Base-by-base conservation (phyloP, 352 stramenopile genomes). In the Pythium aphanidermatum region DNA sequence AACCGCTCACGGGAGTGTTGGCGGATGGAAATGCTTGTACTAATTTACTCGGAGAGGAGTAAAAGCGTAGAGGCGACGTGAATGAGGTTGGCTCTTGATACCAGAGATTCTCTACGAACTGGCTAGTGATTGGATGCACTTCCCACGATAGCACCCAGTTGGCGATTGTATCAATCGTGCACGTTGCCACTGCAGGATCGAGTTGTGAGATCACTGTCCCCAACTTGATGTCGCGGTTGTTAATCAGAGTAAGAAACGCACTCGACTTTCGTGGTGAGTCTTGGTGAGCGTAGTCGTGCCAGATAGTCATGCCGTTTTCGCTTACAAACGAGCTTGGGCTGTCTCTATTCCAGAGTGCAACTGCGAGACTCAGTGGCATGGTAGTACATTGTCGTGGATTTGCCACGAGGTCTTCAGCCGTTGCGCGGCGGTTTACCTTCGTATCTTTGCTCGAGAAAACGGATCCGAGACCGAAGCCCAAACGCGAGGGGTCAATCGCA, bases 131-230 rank as follows among this genome's bases (percentile, higher is more conserved):
- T 6, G 74, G 74, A 17, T 84, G 71, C 14, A 55, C 64, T 9
- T 68, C 55, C 65, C 71, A 83, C 5, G 74, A 84, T 11, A 58
- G 26, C 3, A 86, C 11, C 74, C 74, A 86, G 37, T 83, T 63
- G 0, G 51, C 58, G 6, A 74, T 51, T 4, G 65, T 40, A 23
- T 82, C 55, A 13, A 77, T 42, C 0, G 60, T 54, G 29, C 74
- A 86, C 5, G 50, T 68, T 5, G 68, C 49, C 0, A 58, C 58
- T 0, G 33, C 38, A 10, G 19, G 50, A 8, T 40, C 12, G 3
- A 74, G 14, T 17, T 4, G 56, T 26, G 21, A 52, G 28, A 16
- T 55, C 16, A 25, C 60, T 5, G 12, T n/a, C 26, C 29, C 36
- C 5, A 34, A 29, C 1, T 14, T 31, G 1, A 21, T 2, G 21